Evolutionary conservation across 768 basidiomycete genomes (phyloP), one percentile per base, ranked within the genome.

Genomic region (Suillus subaureus): DNA sequence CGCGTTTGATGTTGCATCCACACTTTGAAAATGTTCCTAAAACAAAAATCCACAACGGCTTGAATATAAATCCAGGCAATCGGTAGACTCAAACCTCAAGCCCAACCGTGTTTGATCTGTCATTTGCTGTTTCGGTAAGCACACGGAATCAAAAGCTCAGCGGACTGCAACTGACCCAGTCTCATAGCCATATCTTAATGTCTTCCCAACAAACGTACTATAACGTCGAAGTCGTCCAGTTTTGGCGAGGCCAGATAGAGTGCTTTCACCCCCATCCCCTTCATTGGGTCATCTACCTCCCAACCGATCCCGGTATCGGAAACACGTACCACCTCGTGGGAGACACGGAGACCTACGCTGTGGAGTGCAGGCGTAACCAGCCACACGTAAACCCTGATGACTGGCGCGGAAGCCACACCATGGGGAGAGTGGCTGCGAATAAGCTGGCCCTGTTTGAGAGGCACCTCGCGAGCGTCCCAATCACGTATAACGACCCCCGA

Each of bases 221-320:
- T 66, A 61, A 72, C 6, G 65, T 78, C 67, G 75, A 74, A 18
- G 65, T 77, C 54, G 65, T 61, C 58, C 77, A 78, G 43, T 78
- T 77, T 62, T 78, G 72, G 72, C 77, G 67, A 35, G 63, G 39
- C 37, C 64, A 58, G 51, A 65, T 69, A 67, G 67, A 70, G 68
- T 64, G 37, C 13, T 65, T 68, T 1, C 66, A 62, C 0, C 67
- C 70, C 23, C 35, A 37, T 12, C 70, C 9, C 67, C 69, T 73
- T 3, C 74, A 76, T 62, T 76, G 75, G 75, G 74, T 72, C 40
- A 68, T 76, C 64, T 75, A 75, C n/a, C 42, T 78, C n/a, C 73
- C 70, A 69, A 68, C 72, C 12, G 45, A 62, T 0, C 64, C 71
- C 12, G 26, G 26, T 15, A 63, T 56, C 0, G 76, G 75, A 37